phyloP scores from a whole-genome alignment of 1,284 basidiomycete genomes.

The Retiboletus fuscus region DNA sequence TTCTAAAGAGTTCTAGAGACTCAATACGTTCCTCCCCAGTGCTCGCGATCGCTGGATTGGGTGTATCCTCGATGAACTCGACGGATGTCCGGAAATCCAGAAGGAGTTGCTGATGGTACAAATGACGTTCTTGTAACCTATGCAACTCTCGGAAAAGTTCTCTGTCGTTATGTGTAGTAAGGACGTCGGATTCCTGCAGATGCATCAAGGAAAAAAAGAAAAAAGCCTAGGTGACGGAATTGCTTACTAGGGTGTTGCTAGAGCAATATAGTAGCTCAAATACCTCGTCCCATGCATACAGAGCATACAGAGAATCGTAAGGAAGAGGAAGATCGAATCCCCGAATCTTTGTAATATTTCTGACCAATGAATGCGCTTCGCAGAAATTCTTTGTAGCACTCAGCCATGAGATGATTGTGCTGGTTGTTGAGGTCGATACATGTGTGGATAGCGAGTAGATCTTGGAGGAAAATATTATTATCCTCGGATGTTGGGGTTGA shows the following conservation, averaged over 20 bases:
- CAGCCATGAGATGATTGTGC: slow-evolving; percentile 58
- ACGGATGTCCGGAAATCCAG: slow-evolving; percentile 63
- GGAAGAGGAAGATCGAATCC: slow-evolving; percentile 66
- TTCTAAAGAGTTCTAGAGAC: slow-evolving; percentile 50
- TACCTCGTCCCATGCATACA: slow-evolving; percentile 70
- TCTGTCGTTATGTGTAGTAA: slow-evolving; percentile 50
- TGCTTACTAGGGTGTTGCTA: slow-evolving; percentile 58
- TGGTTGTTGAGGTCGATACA: slow-evolving; percentile 52
- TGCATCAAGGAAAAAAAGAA: neutral
- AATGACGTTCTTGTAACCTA: slow-evolving; percentile 62
- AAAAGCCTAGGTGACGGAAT: neutral
- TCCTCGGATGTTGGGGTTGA: slow-evolving; percentile 27
- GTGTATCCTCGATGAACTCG: slow-evolving; percentile 57
- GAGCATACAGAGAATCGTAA: slow-evolving; percentile 65
- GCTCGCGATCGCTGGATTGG: slow-evolving; percentile 56
- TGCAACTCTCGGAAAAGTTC: slow-evolving; percentile 62
- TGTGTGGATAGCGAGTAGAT: slow-evolving; percentile 56
- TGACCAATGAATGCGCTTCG: slow-evolving; percentile 62
- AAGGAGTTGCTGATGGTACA: slow-evolving; percentile 64
- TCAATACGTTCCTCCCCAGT: slow-evolving; percentile 22
- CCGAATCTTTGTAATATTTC: slow-evolving; percentile 58
- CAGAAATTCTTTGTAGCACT: slow-evolving; percentile 47
- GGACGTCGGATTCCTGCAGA: slow-evolving; percentile 57
- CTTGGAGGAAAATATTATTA: slow-evolving; percentile 45
- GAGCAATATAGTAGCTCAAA: slow-evolving; percentile 61